A percentile compares a stretch with the other conserved stretches of the same genome.
Conservation (phyloP, 2,329 filamentous ascomycete species). For the Fusarium tricinctum region DNA sequence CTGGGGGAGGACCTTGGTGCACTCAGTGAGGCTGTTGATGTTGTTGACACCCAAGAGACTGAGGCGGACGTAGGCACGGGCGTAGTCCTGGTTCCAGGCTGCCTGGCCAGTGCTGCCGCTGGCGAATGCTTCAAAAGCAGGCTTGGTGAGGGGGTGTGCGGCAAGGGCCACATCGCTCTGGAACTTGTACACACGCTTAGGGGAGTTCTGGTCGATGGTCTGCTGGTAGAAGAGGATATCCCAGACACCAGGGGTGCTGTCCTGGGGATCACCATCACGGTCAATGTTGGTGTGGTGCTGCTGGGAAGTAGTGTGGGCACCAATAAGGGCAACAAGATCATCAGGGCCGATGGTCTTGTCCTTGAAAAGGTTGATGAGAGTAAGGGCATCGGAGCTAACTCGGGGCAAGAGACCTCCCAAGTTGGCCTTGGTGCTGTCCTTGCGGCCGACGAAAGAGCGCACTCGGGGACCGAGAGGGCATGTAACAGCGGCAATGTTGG, state of each 20-base stretch:
- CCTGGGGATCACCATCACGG: constrained; percentile 62
- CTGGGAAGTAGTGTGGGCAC: constrained; percentile 66
- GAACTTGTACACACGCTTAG: constrained; percentile 59
- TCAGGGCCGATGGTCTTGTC: constrained; percentile 67
- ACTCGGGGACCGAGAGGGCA: constrained; percentile 63
- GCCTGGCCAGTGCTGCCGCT: constrained; percentile 51
- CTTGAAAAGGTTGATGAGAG: constrained; percentile 63
- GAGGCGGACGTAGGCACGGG: constrained; percentile 67
- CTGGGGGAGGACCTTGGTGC: constrained; percentile 65
- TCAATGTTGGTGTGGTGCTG: constrained; percentile 61
- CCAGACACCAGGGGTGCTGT: constrained; percentile 67
- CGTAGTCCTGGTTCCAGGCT: constrained; percentile 64
- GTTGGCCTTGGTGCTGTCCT: constrained; percentile 58
- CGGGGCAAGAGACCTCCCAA: constrained; percentile 61
- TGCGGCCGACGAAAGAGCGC: constrained; percentile 65
- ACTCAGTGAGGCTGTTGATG: constrained; percentile 68
- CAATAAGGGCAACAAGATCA: constrained; percentile 67
- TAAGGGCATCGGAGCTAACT: constrained; percentile 60
- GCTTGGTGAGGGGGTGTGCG: constrained; percentile 53
- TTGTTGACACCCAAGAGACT: constrained; percentile 69
- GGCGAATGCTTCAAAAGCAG: constrained; percentile 58
- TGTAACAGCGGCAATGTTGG: constrained; percentile 64
- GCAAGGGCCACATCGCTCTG: constrained; percentile 59
- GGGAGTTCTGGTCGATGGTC: constrained; percentile 52
- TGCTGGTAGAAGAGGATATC: constrained; percentile 65